A percentile compares a stretch with the other conserved stretches of the same genome.
phyloP scores from a whole-genome alignment of 352 stramenopile genomes.

The Phytophthora fragariae region DNA sequence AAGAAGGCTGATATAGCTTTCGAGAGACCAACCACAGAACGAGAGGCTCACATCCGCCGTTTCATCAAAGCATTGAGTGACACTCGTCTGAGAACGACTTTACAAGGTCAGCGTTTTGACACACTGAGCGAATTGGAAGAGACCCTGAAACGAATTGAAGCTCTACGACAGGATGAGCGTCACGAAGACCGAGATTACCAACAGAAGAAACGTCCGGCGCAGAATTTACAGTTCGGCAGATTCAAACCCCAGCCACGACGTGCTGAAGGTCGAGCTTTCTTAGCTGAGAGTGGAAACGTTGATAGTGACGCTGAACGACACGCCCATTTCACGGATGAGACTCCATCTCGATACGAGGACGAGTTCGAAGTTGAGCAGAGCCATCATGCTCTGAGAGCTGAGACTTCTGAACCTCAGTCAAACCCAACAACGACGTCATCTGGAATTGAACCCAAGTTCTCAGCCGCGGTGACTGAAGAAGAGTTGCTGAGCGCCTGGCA shows the following conservation, averaged over 20 bases:
- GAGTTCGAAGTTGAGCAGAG: neutral
- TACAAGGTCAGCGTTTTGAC: neutral
- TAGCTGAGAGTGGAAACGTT: neutral
- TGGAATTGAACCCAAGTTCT: no score
- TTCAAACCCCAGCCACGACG: no score
- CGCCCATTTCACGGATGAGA: neutral
- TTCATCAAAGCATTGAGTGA: neutral
- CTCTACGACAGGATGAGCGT: neutral
- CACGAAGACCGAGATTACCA: neutral
- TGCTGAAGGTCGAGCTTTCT: no score
- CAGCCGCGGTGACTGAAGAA: no score
- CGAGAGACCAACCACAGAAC: neutral
- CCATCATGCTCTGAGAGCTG: neutral
- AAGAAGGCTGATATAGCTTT: neutral
- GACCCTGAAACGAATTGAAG: neutral
- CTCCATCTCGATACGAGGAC: neutral
- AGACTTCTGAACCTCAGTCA: neutral
- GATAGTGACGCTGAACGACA: neutral
- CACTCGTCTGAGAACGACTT: neutral
- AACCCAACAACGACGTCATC: neutral
- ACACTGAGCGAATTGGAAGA: no score
- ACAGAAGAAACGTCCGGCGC: no score
- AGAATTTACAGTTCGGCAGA: no score
- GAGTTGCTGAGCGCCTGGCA: no score
- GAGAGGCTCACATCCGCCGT: neutral